Conservation (phyloP, 495 filamentous ascomycete species). For the Talaromyces wortmannii region DNA sequence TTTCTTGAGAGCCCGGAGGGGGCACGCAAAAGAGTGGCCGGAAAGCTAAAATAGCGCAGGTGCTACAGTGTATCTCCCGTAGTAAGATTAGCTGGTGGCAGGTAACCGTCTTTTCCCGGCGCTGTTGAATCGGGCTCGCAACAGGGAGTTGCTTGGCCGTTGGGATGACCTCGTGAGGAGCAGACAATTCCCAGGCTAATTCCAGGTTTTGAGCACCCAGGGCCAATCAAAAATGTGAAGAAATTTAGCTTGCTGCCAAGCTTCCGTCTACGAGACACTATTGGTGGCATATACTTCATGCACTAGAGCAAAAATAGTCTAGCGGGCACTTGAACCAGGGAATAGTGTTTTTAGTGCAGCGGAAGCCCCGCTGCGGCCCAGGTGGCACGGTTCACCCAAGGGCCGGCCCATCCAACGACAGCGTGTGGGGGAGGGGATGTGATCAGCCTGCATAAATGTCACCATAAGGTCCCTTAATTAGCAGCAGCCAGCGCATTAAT, state of each 20-base stretch:
- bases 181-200: too few species aligned
- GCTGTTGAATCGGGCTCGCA: too few species aligned
- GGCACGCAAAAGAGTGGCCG: too few species aligned
- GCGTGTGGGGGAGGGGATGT: neutral
- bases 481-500: neutral
- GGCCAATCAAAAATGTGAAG: neutral
- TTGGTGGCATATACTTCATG: neutral
- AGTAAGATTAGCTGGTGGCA: too few species aligned
- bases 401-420: too few species aligned
- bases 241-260: neutral
- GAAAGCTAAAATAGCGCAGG: too few species aligned
- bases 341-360: neutral
- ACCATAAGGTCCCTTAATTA: neutral
- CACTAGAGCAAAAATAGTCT: neutral
- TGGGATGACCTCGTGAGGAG: too few species aligned
- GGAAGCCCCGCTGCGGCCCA: neutral
- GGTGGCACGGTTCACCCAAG: neutral
- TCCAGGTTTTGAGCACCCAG: neutral
- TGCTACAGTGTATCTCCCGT: neutral
- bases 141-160: too few species aligned
- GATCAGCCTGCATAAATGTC: neutral
- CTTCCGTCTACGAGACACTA: neutral
- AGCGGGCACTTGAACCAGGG: neutral
- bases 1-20: too few species aligned
- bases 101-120: too few species aligned